Evolutionary conservation across 1,139 yeast species (phyloP).

Genomic region (Debaryomyces udenii): DNA sequence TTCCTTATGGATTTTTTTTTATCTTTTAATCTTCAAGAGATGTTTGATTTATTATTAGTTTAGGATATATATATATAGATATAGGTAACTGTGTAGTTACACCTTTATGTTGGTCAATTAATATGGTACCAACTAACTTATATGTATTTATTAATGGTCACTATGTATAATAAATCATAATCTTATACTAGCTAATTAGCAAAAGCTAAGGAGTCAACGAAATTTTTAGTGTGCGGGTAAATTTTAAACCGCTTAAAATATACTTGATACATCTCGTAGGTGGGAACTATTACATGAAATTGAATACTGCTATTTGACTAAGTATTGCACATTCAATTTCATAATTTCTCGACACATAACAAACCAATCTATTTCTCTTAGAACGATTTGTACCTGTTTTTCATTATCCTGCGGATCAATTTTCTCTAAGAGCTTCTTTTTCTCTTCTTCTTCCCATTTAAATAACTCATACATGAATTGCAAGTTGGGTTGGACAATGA

Average conservation of each 20-base stretch:
- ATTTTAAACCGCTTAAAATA: no score
- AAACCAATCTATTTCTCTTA: constrained; percentile 87
- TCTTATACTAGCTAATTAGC: constrained; percentile 4
- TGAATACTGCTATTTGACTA: constrained; percentile 13
- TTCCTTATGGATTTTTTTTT: no score
- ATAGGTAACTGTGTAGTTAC: no score
- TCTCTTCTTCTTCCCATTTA: constrained; percentile 49
- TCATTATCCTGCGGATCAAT: constrained; percentile 12
- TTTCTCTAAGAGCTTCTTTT: constrained; percentile 18
- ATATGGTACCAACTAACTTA: neutral
- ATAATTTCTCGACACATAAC: constrained; percentile 85
- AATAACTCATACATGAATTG: constrained; percentile 53
- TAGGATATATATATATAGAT: no score
- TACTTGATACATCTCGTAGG: no score
- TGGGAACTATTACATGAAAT: no score
- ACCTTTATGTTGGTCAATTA: no score
- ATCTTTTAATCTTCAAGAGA: no score
- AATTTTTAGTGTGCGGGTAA: constrained; percentile 10
- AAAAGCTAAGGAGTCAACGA: constrained; percentile 7
- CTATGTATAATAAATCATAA: neutral
- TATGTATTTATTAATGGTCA: neutral
- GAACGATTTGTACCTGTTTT: constrained; percentile 14
- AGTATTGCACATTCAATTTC: constrained; percentile 67
- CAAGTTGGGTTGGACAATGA: constrained; percentile 52
- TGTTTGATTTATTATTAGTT: no score